Evolutionary conservation across 78 protist species (phyloP), one percentile per base, ranked within the genome.

Genomic region (Chrysochromulina tobinii): DNA sequence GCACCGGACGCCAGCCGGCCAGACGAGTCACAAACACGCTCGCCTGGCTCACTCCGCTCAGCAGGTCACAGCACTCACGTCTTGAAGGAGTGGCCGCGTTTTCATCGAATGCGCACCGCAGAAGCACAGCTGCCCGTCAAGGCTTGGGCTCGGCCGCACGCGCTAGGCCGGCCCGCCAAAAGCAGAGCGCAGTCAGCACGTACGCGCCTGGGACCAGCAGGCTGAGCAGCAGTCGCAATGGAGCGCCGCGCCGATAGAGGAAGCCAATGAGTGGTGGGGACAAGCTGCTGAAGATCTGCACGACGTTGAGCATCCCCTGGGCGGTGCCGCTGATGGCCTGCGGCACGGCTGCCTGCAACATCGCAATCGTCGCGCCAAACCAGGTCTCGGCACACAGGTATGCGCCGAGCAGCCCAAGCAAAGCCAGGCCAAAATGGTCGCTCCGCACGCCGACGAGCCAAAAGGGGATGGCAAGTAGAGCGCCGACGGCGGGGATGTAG

Each of bases 381-480:
- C 87, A 79, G 48, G 64, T 54, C 61, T 79, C 87, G 11, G 64
- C 87, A 21, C 20, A 27, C 7, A 79, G 87, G 61, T 79, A 79
- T 7, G 61, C 21, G 58, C 4, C 12, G 17, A 50, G n/a, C 57
- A 79, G 15, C 27, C 64, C 5, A 7, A 7, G 5, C 64, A 79
- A 20, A 48, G 87, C 25, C 21, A 27, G 50, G 0, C 5, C 25
- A 8, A 79, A 79, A 8, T 4, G 25, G 61, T 0, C 50, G 11
- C 25, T 18, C n/a, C 54, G 58, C 64, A 79, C 38, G 64, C 6
- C 61, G 64, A 1, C 17, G 12, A 54, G 17, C 87, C 87, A 79
- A 48, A 54, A 38, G 18, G 61, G 64, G 14, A 54, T 18, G 1
- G 64, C 61, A 27, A 53, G 64, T 23, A 79, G 14, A 14, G 87